These are phyloP conservation scores for Nemania sp. DNA, from an alignment of 2,329 filamentous ascomycete genomes.

Conservation along the genomic window DNA sequence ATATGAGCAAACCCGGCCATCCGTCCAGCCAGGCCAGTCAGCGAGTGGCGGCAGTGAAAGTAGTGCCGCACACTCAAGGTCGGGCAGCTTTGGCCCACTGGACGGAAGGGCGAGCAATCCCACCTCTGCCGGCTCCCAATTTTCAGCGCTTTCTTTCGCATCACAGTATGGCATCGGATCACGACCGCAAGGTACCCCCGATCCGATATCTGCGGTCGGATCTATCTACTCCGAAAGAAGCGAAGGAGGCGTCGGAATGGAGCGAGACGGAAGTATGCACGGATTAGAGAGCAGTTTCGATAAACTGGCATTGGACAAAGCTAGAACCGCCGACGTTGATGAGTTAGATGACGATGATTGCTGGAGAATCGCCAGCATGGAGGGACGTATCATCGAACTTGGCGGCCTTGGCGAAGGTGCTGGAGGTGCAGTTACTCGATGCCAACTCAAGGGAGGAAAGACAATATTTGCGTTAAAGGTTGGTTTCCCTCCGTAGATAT, in stretches of 20 bases:
- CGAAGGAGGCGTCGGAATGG: constrained; percentile 81
- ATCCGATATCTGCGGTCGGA: constrained; percentile 89
- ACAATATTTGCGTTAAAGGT: constrained; percentile 98
- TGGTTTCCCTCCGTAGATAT: constrained; percentile 42
- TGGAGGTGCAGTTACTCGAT: constrained; percentile 93
- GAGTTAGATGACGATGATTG: constrained; percentile 89
- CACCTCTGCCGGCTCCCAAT: constrained; percentile 88
- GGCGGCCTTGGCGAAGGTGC: constrained; percentile 94
- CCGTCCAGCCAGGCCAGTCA: constrained; percentile 70
- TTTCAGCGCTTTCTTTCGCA: constrained; percentile 84
- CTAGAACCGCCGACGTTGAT: constrained; percentile 87
- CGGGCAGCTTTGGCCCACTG: constrained; percentile 82
- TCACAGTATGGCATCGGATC: constrained; percentile 76
- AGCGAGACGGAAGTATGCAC: constrained; percentile 83
- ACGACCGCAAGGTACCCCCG: constrained; percentile 76
- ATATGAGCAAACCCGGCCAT: constrained; percentile 71
- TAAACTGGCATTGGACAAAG: constrained; percentile 83
- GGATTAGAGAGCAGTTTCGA: constrained; percentile 79
- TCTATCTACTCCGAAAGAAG: constrained; percentile 85
- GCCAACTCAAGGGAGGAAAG: constrained; percentile 89
- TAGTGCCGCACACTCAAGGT: constrained; percentile 82
- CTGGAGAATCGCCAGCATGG: constrained; percentile 92
- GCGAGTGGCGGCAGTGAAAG: constrained; percentile 83
- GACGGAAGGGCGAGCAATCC: constrained; percentile 84
- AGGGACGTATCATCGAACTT: constrained; percentile 87